A percentile compares a stretch with the other conserved stretches of the same genome.
These are phyloP conservation scores for Stramenopiles sp. DNA, from an alignment of 352 stramenopile species.

Conservation along the genomic window DNA sequence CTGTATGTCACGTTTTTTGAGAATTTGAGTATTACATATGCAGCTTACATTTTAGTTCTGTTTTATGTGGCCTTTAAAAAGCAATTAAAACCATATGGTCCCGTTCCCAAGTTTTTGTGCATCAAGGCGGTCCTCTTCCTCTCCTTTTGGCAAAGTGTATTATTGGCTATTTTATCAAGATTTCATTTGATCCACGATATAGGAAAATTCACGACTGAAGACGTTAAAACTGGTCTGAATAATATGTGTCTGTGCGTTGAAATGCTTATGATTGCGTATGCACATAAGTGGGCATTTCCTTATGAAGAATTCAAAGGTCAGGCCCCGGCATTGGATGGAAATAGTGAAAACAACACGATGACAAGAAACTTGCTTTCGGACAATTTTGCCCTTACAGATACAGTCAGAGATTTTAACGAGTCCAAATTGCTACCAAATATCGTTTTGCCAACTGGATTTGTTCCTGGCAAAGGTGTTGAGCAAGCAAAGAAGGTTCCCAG, in stretches of 20 bases:
- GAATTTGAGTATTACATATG: slow-evolving; percentile 86
- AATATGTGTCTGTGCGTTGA: slow-evolving; percentile 97
- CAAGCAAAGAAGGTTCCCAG: neutral
- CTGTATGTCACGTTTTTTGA: slow-evolving; percentile 75
- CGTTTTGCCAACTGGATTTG: neutral
- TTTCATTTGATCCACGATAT: slow-evolving; percentile 67
- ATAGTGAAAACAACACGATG: slow-evolving; percentile 31
- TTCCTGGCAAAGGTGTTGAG: neutral
- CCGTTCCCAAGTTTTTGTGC: slow-evolving; percentile 90
- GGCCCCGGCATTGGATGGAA: slow-evolving; percentile 32
- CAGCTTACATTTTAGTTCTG: slow-evolving; percentile 86
- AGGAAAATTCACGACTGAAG: slow-evolving; percentile 70
- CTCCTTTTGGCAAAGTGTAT: slow-evolving; percentile 57
- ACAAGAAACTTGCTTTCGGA: slow-evolving; percentile 60
- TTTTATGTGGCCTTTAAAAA: slow-evolving; percentile 81
- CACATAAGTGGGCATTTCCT: slow-evolving; percentile 85
- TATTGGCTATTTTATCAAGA: slow-evolving; percentile 60
- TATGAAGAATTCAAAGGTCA: slow-evolving; percentile 42
- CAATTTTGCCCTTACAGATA: slow-evolving; percentile 72
- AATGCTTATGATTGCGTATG: slow-evolving; percentile 88
- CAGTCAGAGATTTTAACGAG: slow-evolving; percentile 74
- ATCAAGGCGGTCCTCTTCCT: slow-evolving; percentile 98
- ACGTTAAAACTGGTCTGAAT: slow-evolving; percentile 85
- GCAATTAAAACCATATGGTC: slow-evolving; percentile 71
- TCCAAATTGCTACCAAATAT: neutral